These are phyloP conservation scores for Colletotrichum tropicicola DNA, from an alignment of 2,329 filamentous ascomycete genomes.

Conservation along the genomic window DNA sequence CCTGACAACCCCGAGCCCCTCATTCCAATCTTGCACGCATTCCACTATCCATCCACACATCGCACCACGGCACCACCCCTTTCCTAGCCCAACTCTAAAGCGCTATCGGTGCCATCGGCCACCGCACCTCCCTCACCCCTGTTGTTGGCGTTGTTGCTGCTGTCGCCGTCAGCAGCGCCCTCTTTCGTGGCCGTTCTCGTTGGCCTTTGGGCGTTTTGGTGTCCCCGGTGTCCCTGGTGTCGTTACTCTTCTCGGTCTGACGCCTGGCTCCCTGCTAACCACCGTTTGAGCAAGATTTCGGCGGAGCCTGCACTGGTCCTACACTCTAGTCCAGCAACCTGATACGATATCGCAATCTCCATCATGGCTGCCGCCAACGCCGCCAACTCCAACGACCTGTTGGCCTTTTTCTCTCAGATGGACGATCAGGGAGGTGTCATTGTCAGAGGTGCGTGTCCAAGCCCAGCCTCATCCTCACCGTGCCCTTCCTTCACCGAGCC, in stretches of 20 bases:
- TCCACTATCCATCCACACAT: constrained; percentile 16
- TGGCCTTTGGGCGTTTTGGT: too few species aligned
- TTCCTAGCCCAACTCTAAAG: constrained; percentile 3
- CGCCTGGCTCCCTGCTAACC: constrained; percentile 18
- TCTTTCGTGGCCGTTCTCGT: background rate
- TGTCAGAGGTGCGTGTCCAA: constrained; percentile 52
- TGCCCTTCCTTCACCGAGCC: constrained; percentile 10
- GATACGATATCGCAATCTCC: constrained; percentile 22
- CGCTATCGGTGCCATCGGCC: constrained; percentile 10
- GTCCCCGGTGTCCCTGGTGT: background rate
- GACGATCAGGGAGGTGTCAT: constrained; percentile 55
- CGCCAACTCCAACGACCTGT: constrained; percentile 35
- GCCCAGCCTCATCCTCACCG: constrained; percentile 8
- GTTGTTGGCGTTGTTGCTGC: background rate
- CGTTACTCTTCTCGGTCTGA: background rate
- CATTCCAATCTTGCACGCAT: constrained; percentile 16
- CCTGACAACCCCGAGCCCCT: constrained; percentile 14
- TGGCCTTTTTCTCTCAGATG: constrained; percentile 57
- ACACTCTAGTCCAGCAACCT: background rate
- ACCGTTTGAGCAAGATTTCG: constrained; percentile 12
- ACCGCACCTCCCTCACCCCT: constrained; percentile 6
- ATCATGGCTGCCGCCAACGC: constrained; percentile 46
- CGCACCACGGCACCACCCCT: background rate
- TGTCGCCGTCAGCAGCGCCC: background rate
- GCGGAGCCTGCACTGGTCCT: constrained; percentile 5